Evolutionary conservation across 345 rosid genomes (phyloP).

Genomic region (Corchorus olitorius): DNA sequence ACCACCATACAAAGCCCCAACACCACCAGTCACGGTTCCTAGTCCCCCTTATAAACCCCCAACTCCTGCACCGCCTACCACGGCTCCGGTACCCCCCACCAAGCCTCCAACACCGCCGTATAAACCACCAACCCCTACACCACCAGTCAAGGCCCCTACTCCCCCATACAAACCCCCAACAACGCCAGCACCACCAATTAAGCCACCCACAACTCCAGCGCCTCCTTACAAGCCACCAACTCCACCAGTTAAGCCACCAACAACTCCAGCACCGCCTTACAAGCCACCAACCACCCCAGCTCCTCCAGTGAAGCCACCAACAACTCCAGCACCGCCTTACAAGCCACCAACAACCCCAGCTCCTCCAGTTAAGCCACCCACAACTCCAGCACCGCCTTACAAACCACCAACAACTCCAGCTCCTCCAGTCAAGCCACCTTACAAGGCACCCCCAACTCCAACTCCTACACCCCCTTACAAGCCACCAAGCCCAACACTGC

Average conservation of each 20-base stretch:
- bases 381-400: too few relatives aligned
- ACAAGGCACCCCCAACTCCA: constrained; percentile 1
- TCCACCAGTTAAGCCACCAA: too few relatives aligned
- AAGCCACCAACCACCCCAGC: neutral
- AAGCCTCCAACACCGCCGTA: too few relatives aligned
- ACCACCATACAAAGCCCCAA: constrained; percentile 1
- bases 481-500: constrained; percentile 32
- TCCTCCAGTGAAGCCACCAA: neutral
- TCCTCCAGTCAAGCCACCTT: too few relatives aligned
- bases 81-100: constrained; percentile 8
- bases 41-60: constrained; percentile 8
- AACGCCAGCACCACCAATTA: constrained; percentile 19
- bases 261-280: constrained; percentile 7
- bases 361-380: too few relatives aligned
- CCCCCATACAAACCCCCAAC: constrained; percentile 16
- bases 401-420: too few relatives aligned
- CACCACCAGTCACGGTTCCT: neutral
- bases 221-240: too few relatives aligned
- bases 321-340: constrained; percentile 12
- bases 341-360: neutral
- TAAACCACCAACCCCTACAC: constrained; percentile 6
- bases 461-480: constrained; percentile 9
- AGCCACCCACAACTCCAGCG: neutral
- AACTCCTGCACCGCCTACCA: constrained; percentile 11
- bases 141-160: neutral